Evolutionary conservation across 495 filamentous ascomycete species (phyloP).

Genomic region (Talaromyces trachyspermus): DNA sequence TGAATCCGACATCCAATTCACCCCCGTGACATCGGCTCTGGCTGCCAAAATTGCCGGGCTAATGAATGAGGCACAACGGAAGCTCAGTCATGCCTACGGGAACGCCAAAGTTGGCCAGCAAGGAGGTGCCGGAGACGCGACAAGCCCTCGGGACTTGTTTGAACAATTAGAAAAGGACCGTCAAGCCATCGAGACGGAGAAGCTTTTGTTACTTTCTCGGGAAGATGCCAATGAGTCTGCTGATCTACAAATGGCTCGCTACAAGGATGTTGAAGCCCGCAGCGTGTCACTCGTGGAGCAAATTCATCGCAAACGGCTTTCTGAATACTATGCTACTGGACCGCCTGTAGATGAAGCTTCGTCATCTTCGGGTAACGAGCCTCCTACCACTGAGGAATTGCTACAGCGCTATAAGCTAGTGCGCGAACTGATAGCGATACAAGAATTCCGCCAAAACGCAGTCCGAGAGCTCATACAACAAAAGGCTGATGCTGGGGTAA

Average conservation of each 20-base stretch:
- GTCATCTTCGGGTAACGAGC: not conserved
- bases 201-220: constrained; percentile 21
- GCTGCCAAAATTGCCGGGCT: constrained; percentile 35
- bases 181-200: constrained; percentile 32
- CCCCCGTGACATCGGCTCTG: constrained; percentile 27
- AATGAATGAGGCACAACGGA: constrained; percentile 39
- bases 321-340: constrained; percentile 16
- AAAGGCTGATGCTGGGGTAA: constrained; percentile 41
- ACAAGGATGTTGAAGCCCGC: constrained; percentile 24
- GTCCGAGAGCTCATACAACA: constrained; percentile 40
- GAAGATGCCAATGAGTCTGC: constrained; percentile 25
- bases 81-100: constrained; percentile 34
- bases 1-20: constrained; percentile 16
- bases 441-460: constrained; percentile 32
- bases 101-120: constrained; percentile 30
- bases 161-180: constrained; percentile 40
- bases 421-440: constrained; percentile 30
- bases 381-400: constrained; percentile 22
- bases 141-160: constrained; percentile 35
- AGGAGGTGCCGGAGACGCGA: constrained; percentile 31
- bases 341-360: constrained; percentile 7
- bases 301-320: constrained; percentile 24
- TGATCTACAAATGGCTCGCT: constrained; percentile 25
- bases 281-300: constrained; percentile 41
- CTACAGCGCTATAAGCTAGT: constrained; percentile 23